Conservation (phyloP, 202 grass and related monocot species). For the Dendrocalamus latiflorus region DNA sequence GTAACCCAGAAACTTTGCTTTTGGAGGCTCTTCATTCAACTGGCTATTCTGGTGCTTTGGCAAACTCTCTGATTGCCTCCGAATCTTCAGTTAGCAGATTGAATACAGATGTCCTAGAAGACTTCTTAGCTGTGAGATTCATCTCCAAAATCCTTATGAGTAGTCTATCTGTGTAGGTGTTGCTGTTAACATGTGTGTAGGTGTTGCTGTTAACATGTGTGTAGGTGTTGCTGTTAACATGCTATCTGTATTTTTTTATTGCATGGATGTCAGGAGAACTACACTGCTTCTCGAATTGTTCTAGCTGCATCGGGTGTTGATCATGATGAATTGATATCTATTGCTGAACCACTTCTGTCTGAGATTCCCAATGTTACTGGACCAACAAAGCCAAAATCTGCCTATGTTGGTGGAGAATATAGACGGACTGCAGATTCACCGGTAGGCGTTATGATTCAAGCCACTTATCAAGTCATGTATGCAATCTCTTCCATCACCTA, state of each 20-base stretch:
- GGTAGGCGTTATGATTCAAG: conserved; percentile 36
- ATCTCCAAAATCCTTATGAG: conserved; percentile 8
- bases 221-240: conserved; percentile 9
- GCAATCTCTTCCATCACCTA: background rate
- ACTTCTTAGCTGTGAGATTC: conserved; percentile 63
- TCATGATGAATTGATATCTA: conserved; percentile 66
- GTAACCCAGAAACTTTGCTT: conserved; percentile 67
- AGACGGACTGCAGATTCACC: conserved; percentile 56
- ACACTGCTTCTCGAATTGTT: conserved; percentile 72
- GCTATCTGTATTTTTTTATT: conserved; percentile 15
- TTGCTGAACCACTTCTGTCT: conserved; percentile 72
- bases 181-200: background rate
- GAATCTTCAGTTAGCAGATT: conserved; percentile 60
- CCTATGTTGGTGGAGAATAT: conserved; percentile 75
- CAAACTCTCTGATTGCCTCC: conserved; percentile 72
- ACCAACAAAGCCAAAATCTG: conserved; percentile 59
- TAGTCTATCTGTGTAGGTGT: background rate
- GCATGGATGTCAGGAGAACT: conserved; percentile 59
- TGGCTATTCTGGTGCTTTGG: conserved; percentile 91
- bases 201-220: too few relatives aligned
- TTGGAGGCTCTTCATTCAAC: conserved; percentile 89
- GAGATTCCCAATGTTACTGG: conserved; percentile 48
- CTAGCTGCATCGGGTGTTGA: conserved; percentile 82
- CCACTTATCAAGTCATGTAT: conserved; percentile 13
- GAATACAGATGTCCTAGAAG: conserved; percentile 55